Evolutionary conservation across 345 rosid genomes (phyloP).

Genomic region (Eucalyptus tenuipes): DNA sequence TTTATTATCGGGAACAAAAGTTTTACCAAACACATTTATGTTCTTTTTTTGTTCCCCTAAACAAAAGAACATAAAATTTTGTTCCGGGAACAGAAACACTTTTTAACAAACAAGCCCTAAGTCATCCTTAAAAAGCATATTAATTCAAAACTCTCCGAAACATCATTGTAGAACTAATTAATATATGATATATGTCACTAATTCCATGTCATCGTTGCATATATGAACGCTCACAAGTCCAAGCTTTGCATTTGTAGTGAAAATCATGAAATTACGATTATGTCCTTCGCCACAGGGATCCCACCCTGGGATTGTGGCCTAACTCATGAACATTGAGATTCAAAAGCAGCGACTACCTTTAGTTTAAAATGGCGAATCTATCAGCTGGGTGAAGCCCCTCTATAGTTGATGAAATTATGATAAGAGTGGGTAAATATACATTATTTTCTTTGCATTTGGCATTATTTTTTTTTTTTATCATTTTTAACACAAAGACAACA

Average conservation of each 20-base stretch:
- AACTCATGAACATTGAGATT: background rate
- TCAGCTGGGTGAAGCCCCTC: rapidly evolving
- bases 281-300: background rate
- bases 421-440: background rate
- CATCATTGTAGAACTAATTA: background rate
- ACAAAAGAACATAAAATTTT: too few relatives aligned
- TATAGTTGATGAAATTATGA: too few relatives aligned
- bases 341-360: background rate
- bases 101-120: too few relatives aligned
- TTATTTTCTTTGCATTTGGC: background rate
- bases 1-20: too few relatives aligned
- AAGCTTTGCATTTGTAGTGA: background rate
- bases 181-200: background rate
- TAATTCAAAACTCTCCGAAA: background rate
- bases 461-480: rapidly evolving
- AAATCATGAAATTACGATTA: background rate
- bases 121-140: background rate
- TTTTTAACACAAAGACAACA: background rate
- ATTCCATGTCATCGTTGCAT: background rate
- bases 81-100: too few relatives aligned
- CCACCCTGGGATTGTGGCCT: background rate
- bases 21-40: too few relatives aligned
- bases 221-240: background rate
- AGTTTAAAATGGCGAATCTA: background rate
- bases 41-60: too few relatives aligned